Percentiles rank a stretch among this genome's conserved stretches.
Evolutionary conservation across 139 green algal species (phyloP).

Genomic region (Edaphochlamys debaryana): DNA sequence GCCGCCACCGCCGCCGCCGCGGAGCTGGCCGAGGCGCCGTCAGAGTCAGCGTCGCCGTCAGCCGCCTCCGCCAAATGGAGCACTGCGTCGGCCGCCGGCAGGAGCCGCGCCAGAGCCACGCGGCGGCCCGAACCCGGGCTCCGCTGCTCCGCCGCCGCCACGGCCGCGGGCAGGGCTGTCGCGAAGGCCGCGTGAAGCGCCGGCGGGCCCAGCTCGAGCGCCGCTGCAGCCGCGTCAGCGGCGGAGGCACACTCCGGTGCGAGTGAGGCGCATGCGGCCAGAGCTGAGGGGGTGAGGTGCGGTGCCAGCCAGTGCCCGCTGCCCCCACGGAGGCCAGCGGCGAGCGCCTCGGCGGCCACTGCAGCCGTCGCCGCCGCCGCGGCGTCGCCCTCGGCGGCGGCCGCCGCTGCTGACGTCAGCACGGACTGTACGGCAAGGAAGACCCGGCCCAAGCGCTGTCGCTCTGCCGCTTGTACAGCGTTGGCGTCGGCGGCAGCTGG

Average conservation of each 20-base stretch:
- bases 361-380: neutral
- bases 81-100: constrained; percentile 17
- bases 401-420: neutral
- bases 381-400: neutral
- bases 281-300: neutral
- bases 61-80: neutral
- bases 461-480: too few relatives aligned
- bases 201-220: neutral
- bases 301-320: neutral
- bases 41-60: too few relatives aligned
- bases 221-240: neutral
- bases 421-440: neutral
- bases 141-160: constrained; percentile 14
- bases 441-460: neutral
- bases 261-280: neutral
- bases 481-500: too few relatives aligned
- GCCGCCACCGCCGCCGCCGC: neutral
- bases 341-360: constrained; percentile 6
- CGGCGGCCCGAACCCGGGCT: constrained; percentile 13
- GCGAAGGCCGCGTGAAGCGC: constrained; percentile 6
- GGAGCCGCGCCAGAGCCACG: constrained; percentile 20
- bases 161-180: neutral
- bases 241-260: constrained; percentile 7
- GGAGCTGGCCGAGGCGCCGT: neutral
- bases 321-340: neutral